Evolutionary conservation across 768 basidiomycete species (phyloP), one percentile per base, ranked within the genome.

Genomic region (Hysterangium stoloniferum): DNA sequence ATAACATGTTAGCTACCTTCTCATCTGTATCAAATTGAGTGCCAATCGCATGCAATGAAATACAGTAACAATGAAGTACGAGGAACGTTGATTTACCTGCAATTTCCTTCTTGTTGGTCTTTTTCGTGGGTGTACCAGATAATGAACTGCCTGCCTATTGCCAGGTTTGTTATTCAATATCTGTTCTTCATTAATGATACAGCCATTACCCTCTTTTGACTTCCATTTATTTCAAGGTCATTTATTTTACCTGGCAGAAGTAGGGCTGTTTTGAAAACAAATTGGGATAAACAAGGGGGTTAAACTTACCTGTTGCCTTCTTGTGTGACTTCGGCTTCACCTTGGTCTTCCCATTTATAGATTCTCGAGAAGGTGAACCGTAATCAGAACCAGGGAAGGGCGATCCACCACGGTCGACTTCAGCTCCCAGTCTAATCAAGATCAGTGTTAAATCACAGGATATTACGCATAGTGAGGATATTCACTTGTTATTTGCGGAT

Each of bases 141-240:
- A 86, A 85, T 8, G 87, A n/a, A n/a, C n/a, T 87, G 20, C 66
- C 74, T 6, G 70, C 76, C 85, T 88, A 46, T n/a, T n/a, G n/a
- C n/a, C n/a, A 37, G 6, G 13, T 32, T 37, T 20, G 42, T 5
- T 25, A 27, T 12, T 8, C 61, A 74, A 52, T 61, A 78, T 82
- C 81, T 70, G 66, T 87, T 86, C 43, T 82, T 78, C 61, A 85
- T 84, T 48, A 78, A n/a, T 19, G 15, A 45, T 28, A 1, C 4
- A 40, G 25, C 15, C 1, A 17, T 42, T 24, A 51, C 49, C 20
- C 49, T 25, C 34, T 51, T 51, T 20, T 32, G 29, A 28, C 22
- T 45, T 45, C 49, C 64, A 48, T 77, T 79, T 58, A 79, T 78
- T 50, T 82, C 82, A 3, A 73, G 82, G 57, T 85, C 83, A 78